Percentiles rank a stretch among this genome's conserved stretches.
Evolutionary conservation across 192 early-diverging fungal genomes (phyloP).

Genomic region (Haplosporangium gracile): DNA sequence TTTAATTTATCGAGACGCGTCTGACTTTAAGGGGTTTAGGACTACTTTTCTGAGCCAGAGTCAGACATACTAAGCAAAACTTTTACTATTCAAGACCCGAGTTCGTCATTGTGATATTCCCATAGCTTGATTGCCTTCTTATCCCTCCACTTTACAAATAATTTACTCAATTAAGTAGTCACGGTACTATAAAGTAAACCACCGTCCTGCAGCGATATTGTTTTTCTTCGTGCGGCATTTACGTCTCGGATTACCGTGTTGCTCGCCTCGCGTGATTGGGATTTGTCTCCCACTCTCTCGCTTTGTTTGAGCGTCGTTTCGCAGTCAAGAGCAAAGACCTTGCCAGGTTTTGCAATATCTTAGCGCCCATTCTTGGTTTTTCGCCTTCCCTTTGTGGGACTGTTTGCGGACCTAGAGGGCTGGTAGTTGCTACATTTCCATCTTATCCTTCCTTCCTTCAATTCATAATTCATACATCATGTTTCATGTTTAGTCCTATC

Average conservation of each 20-base stretch:
- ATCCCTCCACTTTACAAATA: neutral
- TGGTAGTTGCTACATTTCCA: constrained; percentile 48
- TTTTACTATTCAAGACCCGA: too few species aligned
- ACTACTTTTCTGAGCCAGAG: neutral
- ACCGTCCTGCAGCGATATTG: neutral
- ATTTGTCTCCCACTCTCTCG: constrained; percentile 60
- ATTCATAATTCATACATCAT: neutral
- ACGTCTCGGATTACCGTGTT: constrained; percentile 58
- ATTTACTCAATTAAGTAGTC: neutral
- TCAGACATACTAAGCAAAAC: neutral
- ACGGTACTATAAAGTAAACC: neutral
- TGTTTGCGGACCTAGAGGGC: constrained; percentile 30
- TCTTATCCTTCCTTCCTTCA: neutral
- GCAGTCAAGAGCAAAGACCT: constrained; percentile 56
- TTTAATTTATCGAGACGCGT: neutral
- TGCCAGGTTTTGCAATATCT: constrained; percentile 56
- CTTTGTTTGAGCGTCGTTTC: constrained; percentile 58
- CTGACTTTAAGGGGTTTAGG: neutral
- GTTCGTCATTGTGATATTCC: neutral
- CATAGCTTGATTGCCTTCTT: neutral
- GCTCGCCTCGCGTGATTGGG: constrained; percentile 59
- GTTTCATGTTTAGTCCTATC: neutral
- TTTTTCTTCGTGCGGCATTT: constrained; percentile 58
- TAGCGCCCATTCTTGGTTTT: constrained; percentile 55
- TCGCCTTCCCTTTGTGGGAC: constrained; percentile 15